These are phyloP conservation scores for Coleophoma crateriformis DNA, from an alignment of 2,329 filamentous ascomycete genomes.

Conservation along the genomic window DNA sequence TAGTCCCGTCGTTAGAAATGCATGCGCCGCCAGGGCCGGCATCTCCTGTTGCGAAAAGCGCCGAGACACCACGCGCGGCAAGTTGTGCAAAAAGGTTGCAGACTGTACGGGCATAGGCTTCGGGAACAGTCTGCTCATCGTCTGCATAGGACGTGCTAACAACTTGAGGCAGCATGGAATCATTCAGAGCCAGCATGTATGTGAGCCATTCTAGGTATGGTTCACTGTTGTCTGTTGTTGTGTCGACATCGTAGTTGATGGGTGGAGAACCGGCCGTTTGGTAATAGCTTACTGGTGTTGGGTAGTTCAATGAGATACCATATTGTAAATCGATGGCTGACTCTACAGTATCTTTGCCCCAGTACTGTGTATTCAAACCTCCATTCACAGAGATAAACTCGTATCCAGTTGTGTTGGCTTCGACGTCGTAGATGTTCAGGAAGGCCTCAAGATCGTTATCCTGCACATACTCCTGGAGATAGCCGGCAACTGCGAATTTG, in stretches of 20 bases:
- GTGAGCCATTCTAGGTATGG: conserved; percentile 58
- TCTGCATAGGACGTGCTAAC: conserved; percentile 64
- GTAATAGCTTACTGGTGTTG: conserved; percentile 45
- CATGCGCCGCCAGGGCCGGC: conserved; percentile 43
- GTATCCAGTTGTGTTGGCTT: conserved; percentile 35
- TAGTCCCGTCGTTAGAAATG: conserved; percentile 50
- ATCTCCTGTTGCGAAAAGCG: conserved; percentile 56
- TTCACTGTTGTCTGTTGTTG: conserved; percentile 51
- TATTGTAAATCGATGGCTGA: conserved; percentile 52
- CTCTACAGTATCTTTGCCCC: conserved; percentile 36
- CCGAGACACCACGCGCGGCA: conserved; percentile 54
- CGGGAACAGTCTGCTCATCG: conserved; percentile 56
- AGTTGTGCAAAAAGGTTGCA: conserved; percentile 59
- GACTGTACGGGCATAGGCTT: conserved; percentile 51
- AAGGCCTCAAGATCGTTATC: conserved; percentile 35
- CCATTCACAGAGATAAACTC: conserved; percentile 26
- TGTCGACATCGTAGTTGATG: conserved; percentile 40
- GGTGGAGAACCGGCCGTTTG: conserved; percentile 51
- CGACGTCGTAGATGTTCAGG: conserved; percentile 36
- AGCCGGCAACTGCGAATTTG: conserved; percentile 21
- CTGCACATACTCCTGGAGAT: conserved; percentile 24
- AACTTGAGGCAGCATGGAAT: conserved; percentile 48
- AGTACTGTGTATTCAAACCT: conserved; percentile 29
- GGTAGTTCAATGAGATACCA: conserved; percentile 45
- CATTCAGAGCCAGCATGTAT: conserved; percentile 43